Conservation (phyloP, 2,329 filamentous ascomycete species). For the Colletotrichum musicola region DNA sequence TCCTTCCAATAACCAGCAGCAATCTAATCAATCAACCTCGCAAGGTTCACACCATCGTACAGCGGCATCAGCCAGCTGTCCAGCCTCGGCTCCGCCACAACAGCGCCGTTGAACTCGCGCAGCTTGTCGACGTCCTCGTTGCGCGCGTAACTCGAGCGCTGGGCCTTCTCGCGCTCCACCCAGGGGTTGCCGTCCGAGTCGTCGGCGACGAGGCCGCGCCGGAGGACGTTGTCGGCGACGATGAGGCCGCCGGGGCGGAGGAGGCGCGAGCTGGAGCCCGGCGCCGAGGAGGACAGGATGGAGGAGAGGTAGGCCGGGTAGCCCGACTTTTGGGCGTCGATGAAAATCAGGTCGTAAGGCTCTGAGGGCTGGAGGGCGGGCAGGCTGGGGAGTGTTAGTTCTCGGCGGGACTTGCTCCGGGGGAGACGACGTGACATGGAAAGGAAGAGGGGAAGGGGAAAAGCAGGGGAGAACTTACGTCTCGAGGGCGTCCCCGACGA, state of each 20-base stretch:
- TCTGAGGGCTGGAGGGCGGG: constrained; percentile 49
- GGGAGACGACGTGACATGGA: too few relatives aligned
- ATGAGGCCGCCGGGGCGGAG: constrained; percentile 64
- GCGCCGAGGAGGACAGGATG: constrained; percentile 58
- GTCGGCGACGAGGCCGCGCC: constrained; percentile 60
- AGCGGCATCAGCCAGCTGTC: constrained; percentile 57
- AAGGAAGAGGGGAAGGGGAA: neutral
- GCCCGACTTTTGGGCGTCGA: constrained; percentile 66
- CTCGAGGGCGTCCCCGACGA: constrained; percentile 60
- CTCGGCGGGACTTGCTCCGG: too few relatives aligned
- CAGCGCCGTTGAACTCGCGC: constrained; percentile 41
- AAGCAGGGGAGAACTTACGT: constrained; percentile 51
- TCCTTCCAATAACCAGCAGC: neutral
- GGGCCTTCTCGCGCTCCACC: constrained; percentile 28
- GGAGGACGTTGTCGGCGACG: constrained; percentile 67
- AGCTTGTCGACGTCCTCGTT: constrained; percentile 40
- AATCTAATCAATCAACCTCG: constrained; percentile 51
- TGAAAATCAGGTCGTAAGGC: constrained; percentile 67
- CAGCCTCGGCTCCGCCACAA: constrained; percentile 48
- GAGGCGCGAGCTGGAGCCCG: constrained; percentile 53
- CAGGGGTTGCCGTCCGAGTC: constrained; percentile 39
- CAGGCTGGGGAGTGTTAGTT: constrained; percentile 44
- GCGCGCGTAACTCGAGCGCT: constrained; percentile 40
- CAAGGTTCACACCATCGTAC: constrained; percentile 57
- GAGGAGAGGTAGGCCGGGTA: constrained; percentile 62